Conservation (phyloP, 1,284 basidiomycete genomes). For the Serendipita sp. region DNA sequence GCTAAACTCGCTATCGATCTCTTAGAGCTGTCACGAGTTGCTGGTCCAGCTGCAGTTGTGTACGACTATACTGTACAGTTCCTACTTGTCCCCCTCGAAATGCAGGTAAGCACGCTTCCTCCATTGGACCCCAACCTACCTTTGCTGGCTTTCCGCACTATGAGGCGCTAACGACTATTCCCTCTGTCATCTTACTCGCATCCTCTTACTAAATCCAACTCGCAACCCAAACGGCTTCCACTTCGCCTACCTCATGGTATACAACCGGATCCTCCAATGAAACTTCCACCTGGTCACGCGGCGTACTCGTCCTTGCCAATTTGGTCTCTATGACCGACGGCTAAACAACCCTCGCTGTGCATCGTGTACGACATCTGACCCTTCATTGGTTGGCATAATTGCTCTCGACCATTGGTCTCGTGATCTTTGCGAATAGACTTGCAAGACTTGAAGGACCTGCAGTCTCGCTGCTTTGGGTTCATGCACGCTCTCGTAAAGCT, state of each 20-base stretch:
- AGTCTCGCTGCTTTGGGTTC: conserved; percentile 46
- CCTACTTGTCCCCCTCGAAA: background rate
- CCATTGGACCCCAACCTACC: background rate
- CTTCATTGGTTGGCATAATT: background rate
- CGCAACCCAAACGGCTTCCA: background rate
- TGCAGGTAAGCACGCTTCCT: background rate
- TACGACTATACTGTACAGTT: conserved; percentile 3
- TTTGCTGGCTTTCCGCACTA: no score
- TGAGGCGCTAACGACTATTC: background rate
- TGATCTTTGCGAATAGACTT: conserved; percentile 17
- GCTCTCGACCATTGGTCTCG: background rate
- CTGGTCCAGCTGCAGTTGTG: background rate
- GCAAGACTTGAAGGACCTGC: conserved; percentile 50
- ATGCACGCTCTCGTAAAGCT: conserved; percentile 47
- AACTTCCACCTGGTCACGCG: background rate
- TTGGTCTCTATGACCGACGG: no score
- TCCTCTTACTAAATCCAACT: background rate
- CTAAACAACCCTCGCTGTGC: background rate
- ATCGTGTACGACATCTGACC: background rate
- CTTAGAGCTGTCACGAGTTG: background rate
- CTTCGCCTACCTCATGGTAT: background rate
- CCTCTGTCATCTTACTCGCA: background rate
- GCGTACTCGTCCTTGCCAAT: background rate
- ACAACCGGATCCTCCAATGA: background rate
- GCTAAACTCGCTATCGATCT: background rate